phyloP scores from a whole-genome alignment of 192 early-diverging fungal species.

The Paraglomus brasilianum region DNA sequence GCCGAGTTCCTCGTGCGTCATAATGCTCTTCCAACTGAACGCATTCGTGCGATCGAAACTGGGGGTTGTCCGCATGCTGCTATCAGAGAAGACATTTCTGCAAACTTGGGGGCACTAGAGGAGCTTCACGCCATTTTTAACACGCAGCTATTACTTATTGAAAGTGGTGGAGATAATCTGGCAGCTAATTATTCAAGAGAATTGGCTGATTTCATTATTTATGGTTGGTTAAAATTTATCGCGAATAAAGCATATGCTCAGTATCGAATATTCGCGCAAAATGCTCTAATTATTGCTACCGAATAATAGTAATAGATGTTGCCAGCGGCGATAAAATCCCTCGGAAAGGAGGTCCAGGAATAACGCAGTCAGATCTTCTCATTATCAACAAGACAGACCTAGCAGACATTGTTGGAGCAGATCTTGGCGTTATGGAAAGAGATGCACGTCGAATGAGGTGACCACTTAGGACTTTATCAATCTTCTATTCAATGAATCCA shows the following conservation, averaged over 20 bases:
- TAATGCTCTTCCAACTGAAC: slow-evolving; percentile 81
- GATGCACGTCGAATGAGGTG: slow-evolving; percentile 85
- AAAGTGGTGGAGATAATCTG: slow-evolving; percentile 93
- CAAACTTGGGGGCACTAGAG: slow-evolving; percentile 90
- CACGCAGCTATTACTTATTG: slow-evolving; percentile 82
- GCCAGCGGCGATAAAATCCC: slow-evolving; percentile 97
- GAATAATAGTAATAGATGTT: slow-evolving; percentile 82
- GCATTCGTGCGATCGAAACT: slow-evolving; percentile 93
- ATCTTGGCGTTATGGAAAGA: slow-evolving; percentile 87
- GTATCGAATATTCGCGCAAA: not conserved
- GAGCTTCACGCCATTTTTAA: slow-evolving; percentile 82
- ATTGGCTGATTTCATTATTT: slow-evolving; percentile 92
- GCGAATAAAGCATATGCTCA: not conserved
- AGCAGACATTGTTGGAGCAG: slow-evolving; percentile 85
- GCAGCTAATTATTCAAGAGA: slow-evolving; percentile 81
- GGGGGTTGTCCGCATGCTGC: slow-evolving; percentile 97
- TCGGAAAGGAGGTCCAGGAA: slow-evolving; percentile 97
- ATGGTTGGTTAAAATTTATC: slow-evolving; percentile 40
- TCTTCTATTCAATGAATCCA: not conserved
- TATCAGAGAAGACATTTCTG: slow-evolving; percentile 93
- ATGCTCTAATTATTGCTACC: not conserved
- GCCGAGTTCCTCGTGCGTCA: slow-evolving; percentile 92
- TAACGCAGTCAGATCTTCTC: slow-evolving; percentile 91
- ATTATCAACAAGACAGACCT: slow-evolving; percentile 98
- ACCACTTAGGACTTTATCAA: slow-evolving; percentile 5